Evolutionary conservation across 164 flowering plant species (phyloP).

Genomic region (Chimonanthus salicifolius): DNA sequence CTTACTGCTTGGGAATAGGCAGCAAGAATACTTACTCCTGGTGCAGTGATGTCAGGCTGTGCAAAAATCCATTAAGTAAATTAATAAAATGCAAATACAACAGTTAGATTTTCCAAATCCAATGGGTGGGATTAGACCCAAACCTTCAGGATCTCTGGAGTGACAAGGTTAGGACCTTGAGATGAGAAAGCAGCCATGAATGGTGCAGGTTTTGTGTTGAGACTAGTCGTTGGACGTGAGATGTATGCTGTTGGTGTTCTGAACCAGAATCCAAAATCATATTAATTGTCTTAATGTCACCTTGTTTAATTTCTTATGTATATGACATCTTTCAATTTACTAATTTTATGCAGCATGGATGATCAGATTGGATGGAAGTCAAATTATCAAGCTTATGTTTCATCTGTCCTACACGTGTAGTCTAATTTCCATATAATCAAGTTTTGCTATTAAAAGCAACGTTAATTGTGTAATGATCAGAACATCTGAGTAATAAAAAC

Average conservation of each 20-base stretch:
- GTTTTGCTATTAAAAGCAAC: neutral
- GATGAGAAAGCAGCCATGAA: conserved; percentile 83
- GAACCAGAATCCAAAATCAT: neutral
- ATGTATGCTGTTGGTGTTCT: conserved; percentile 56
- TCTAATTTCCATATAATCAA: no score
- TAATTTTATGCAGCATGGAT: neutral
- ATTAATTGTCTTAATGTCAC: neutral
- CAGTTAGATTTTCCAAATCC: neutral
- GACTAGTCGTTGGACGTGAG: conserved; percentile 30
- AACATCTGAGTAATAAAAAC: neutral
- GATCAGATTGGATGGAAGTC: neutral
- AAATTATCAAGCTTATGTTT: neutral
- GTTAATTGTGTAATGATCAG: no score
- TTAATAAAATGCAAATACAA: neutral
- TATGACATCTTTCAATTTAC: neutral
- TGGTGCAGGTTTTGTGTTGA: conserved; percentile 59
- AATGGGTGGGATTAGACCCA: neutral
- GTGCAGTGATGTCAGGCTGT: conserved; percentile 79
- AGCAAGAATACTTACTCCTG: conserved; percentile 63
- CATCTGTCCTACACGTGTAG: neutral
- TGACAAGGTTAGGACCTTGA: conserved; percentile 57
- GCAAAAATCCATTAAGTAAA: neutral
- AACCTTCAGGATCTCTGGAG: conserved; percentile 83
- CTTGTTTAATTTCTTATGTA: neutral
- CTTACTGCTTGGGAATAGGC: conserved; percentile 31